phyloP scores from a whole-genome alignment of 2,329 filamentous ascomycete genomes.

The Colletotrichum sojae region DNA sequence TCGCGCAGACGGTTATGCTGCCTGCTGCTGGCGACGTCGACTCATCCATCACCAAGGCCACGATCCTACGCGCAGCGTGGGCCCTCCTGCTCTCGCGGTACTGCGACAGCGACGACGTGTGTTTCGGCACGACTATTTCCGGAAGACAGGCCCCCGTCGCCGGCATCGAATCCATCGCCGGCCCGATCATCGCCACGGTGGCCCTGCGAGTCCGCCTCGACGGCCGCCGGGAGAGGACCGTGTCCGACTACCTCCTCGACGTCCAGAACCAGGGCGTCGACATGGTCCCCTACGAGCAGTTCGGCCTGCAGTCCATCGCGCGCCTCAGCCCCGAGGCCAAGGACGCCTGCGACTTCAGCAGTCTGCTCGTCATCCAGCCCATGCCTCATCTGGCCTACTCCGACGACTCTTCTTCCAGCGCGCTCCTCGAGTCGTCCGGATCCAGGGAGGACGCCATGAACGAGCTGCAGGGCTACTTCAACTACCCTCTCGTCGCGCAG shows the following conservation, averaged over 20 bases:
- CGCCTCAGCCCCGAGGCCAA: not conserved
- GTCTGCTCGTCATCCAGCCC: slow-evolving; percentile 7
- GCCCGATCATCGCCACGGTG: slow-evolving; percentile 44
- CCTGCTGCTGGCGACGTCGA: too few relatives aligned
- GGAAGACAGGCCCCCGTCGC: slow-evolving; percentile 43
- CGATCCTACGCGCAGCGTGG: slow-evolving; percentile 46
- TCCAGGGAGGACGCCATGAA: not conserved
- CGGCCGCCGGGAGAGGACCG: too few relatives aligned
- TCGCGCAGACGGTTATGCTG: too few relatives aligned
- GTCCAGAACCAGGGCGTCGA: slow-evolving; percentile 39
- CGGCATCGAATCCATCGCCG: slow-evolving; percentile 42
- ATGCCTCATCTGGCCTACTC: not conserved
- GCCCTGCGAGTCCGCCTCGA: slow-evolving; percentile 42
- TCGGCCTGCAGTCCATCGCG: slow-evolving; percentile 43
- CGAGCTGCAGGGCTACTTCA: slow-evolving; percentile 33
- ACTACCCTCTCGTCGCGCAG: slow-evolving; percentile 33
- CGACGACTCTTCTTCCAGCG: not conserved
- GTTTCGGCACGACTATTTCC: slow-evolving; percentile 46
- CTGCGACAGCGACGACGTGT: slow-evolving; percentile 40
- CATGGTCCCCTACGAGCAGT: slow-evolving; percentile 44
- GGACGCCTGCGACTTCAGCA: slow-evolving; percentile 1
- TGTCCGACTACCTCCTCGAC: slow-evolving; percentile 26
- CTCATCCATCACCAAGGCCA: too few relatives aligned
- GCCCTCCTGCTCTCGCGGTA: slow-evolving; percentile 43
- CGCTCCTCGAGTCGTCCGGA: not conserved